Evolutionary conservation across 2,329 filamentous ascomycete genomes (phyloP), one percentile per base, ranked within the genome.

Genomic region (Metarhizium rileyi): DNA sequence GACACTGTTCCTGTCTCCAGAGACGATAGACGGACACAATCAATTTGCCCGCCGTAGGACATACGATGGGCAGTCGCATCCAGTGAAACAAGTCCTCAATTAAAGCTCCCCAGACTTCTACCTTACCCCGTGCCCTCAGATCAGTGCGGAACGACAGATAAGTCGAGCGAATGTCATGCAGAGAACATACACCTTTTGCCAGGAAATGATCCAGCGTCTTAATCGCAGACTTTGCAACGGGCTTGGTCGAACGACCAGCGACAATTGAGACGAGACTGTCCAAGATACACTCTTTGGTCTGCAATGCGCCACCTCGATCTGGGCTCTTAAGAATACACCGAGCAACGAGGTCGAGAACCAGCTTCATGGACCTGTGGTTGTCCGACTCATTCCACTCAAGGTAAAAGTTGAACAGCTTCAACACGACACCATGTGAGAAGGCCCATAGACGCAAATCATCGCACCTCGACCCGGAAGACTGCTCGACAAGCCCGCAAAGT

Each of bases 221-320:
- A 53, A 89, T 76, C 6, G 83, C 79, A 33, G 84, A 84, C 61
- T 88, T 88, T 38, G 82, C 80, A 47, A 83, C 72, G 9, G 81
- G 76, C 54, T 78, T 81, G 16, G 80, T 73, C 30, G 80, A 80
- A 52, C 78, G 73, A 50, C 78, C 75, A 22, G 75, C 72, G 40
- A 87, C 74, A 14, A 84, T 78, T 2, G 77, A 74, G 16, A 86
- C 59, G 6, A 83, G 71, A 5, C 69, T 75, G 25, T 71, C 63
- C 16, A 83, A 58, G 6, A 84, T 69, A 16, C 60, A 61, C 18
- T 61, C 56, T 56, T 75, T 77, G 28, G 75, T 67, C 3, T 61
- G 52, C 12, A 56, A 58, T 2, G 67, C 66, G 20, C 61, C 62
- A n/a, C 63, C 53, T 3, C 63, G 57, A 26, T 70, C 62, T 0